phyloP scores from a whole-genome alignment of 2,329 filamentous ascomycete genomes.

The Coccinonectria pachysandricola region DNA sequence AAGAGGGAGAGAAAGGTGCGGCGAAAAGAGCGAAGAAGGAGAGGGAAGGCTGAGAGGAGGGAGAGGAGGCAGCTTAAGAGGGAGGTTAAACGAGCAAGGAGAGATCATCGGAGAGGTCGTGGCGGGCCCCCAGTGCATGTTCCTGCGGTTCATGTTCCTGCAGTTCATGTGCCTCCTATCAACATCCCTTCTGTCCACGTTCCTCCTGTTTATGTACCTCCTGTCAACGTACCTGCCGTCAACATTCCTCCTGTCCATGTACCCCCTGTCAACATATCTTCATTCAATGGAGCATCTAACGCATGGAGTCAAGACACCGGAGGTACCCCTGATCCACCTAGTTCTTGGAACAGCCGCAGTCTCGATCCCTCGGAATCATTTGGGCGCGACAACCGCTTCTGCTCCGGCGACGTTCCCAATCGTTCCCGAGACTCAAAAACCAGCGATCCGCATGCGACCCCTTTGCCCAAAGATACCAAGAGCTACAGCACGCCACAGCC shows the following conservation, averaged over 20 bases:
- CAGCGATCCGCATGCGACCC: too few relatives aligned
- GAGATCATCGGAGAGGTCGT: constrained; percentile 18
- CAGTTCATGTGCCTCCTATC: background rate
- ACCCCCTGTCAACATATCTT: constrained; percentile 3
- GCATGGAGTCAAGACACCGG: too few relatives aligned
- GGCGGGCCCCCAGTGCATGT: constrained; percentile 3
- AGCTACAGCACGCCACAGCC: too few relatives aligned
- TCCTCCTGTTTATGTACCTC: constrained; percentile 2
- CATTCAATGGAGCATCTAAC: too few relatives aligned
- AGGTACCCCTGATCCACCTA: too few relatives aligned
- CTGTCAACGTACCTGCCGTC: constrained; percentile 3
- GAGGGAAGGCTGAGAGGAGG: constrained; percentile 22
- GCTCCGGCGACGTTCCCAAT: too few relatives aligned
- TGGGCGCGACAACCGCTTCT: too few relatives aligned
- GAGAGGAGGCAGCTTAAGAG: constrained; percentile 22
- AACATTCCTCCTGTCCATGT: constrained; percentile 2
- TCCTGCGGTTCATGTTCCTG: constrained; percentile 1
- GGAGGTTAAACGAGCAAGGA: constrained; percentile 21
- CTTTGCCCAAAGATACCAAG: too few relatives aligned
- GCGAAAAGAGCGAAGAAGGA: constrained; percentile 20
- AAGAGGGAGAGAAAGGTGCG: constrained; percentile 20
- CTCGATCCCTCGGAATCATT: too few relatives aligned
- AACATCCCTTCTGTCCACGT: constrained; percentile 4
- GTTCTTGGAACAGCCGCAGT: too few relatives aligned
- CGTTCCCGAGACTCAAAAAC: too few relatives aligned